Evolutionary conservation across 2,329 filamentous ascomycete genomes (phyloP).

Genomic region (Colletotrichum nymphaeae): DNA sequence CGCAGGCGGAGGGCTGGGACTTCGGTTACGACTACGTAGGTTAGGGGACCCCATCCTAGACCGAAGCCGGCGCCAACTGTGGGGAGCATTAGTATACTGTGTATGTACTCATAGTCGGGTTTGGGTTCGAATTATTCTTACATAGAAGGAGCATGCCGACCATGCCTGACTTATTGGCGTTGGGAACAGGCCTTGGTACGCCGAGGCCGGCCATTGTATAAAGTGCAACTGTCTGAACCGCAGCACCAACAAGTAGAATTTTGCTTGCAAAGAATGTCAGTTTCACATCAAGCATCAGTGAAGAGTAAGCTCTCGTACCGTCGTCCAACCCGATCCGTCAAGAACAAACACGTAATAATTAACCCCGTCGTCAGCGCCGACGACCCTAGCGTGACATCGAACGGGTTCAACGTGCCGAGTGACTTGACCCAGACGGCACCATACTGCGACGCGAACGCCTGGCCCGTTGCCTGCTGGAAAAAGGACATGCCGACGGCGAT

Average conservation of each 20-base stretch:
- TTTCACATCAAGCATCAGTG: too few species aligned
- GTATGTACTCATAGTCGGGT: too few species aligned
- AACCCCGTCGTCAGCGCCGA: slow-evolving; percentile 9
- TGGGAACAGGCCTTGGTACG: slow-evolving; percentile 27
- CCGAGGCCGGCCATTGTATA: slow-evolving; percentile 36
- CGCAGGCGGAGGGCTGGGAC: slow-evolving; percentile 39
- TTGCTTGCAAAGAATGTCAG: not conserved
- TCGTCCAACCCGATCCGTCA: slow-evolving; percentile 24
- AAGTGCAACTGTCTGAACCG: slow-evolving; percentile 9
- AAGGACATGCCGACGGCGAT: slow-evolving; percentile 40
- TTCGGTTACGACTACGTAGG: slow-evolving; percentile 50
- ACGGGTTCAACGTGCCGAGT: slow-evolving; percentile 44
- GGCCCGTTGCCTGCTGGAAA: slow-evolving; percentile 39
- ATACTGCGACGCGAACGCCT: slow-evolving; percentile 38
- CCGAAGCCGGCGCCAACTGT: slow-evolving; percentile 42
- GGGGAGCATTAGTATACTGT: too few species aligned
- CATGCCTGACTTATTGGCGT: slow-evolving; percentile 42
- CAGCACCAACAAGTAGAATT: slow-evolving; percentile 14
- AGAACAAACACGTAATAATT: slow-evolving; percentile 16
- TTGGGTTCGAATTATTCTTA: too few species aligned
- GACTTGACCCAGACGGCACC: slow-evolving; percentile 43
- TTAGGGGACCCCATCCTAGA: slow-evolving; percentile 48
- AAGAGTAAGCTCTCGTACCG: slow-evolving; percentile 9
- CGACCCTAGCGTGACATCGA: slow-evolving; percentile 38
- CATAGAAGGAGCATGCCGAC: slow-evolving; percentile 48